Conservation (phyloP, 2,329 filamentous ascomycete genomes). For the Penicillium hordei region DNA sequence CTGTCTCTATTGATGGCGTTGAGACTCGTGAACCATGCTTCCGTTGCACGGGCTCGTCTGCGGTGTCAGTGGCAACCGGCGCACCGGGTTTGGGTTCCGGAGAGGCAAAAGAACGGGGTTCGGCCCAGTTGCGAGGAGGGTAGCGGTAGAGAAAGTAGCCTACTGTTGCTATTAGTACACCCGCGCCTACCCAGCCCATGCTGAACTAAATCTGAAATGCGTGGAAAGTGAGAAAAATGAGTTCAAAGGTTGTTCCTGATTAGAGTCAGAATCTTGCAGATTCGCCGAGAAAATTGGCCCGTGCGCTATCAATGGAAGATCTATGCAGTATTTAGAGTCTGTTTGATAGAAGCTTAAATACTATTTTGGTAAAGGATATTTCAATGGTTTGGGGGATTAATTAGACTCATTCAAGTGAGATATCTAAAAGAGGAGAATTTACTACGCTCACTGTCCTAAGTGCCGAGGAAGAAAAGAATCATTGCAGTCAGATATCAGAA, state of each 20-base stretch:
- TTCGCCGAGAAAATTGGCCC: conserved; percentile 15
- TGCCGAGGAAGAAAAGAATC: not conserved
- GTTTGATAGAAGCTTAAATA: not conserved
- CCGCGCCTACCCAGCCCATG: conserved; percentile 47
- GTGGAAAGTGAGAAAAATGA: not conserved
- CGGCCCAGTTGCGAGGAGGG: conserved; percentile 36
- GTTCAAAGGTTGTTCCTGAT: not conserved
- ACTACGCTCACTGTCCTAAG: not conserved
- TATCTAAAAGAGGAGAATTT: not conserved
- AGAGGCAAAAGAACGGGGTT: conserved; percentile 13
- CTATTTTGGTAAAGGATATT: not conserved
- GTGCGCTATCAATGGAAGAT: conserved; percentile 15
- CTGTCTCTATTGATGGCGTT: conserved; percentile 12
- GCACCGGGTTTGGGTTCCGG: conserved; percentile 22
- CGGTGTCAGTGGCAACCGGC: conserved; percentile 8
- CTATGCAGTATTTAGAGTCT: not conserved
- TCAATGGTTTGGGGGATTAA: not conserved
- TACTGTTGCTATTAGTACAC: conserved; percentile 40
- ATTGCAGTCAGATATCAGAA: not conserved
- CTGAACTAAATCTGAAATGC: conserved; percentile 12
- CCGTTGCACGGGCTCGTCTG: conserved; percentile 12
- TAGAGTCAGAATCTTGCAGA: conserved; percentile 12
- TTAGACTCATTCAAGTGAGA: not conserved
- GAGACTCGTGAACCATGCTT: conserved; percentile 9
- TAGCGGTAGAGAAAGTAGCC: conserved; percentile 44